Conservation (phyloP, 352 stramenopile genomes). For the Pythium aquatile region DNA sequence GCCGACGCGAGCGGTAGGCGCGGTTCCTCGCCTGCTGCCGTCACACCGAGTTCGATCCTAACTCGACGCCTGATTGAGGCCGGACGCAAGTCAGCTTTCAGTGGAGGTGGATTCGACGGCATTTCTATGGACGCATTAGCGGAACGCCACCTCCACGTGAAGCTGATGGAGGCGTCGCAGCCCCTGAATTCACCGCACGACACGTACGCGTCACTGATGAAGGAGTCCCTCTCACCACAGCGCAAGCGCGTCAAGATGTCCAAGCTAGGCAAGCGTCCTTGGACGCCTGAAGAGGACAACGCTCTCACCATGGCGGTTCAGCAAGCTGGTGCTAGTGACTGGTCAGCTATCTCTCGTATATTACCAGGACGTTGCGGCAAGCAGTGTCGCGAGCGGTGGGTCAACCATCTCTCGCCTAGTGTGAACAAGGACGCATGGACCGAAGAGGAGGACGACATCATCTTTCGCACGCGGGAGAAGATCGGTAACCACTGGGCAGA, state of each 20-base stretch:
- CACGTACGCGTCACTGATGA: slow-evolving; percentile 29
- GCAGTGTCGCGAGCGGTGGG: slow-evolving; percentile 96
- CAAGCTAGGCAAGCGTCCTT: slow-evolving; percentile 68
- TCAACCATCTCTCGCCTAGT: slow-evolving; percentile 94
- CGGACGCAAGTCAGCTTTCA: not conserved
- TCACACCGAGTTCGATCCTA: slow-evolving; percentile 20
- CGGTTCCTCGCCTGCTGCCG: not conserved
- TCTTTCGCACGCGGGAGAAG: slow-evolving; percentile 68
- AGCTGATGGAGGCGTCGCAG: slow-evolving; percentile 28
- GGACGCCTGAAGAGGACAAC: slow-evolving; percentile 62
- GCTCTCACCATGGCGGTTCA: slow-evolving; percentile 51
- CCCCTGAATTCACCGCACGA: slow-evolving; percentile 36
- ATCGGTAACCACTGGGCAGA: slow-evolving; percentile 97
- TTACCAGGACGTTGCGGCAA: slow-evolving; percentile 94
- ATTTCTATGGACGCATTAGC: slow-evolving; percentile 8
- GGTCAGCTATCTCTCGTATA: slow-evolving; percentile 92
- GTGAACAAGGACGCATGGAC: slow-evolving; percentile 95
- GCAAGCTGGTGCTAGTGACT: slow-evolving; percentile 70
- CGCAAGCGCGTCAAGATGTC: slow-evolving; percentile 61
- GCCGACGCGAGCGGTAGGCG: not conserved
- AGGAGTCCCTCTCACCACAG: slow-evolving; percentile 55
- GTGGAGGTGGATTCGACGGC: not conserved
- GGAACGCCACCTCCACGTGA: slow-evolving; percentile 34
- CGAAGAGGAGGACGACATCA: slow-evolving; percentile 89
- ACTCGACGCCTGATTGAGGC: slow-evolving; percentile 27